A percentile compares a stretch with the other conserved stretches of the same genome.
Evolutionary conservation across 2,329 filamentous ascomycete species (phyloP).

Genomic region (Microascus cirrosus): DNA sequence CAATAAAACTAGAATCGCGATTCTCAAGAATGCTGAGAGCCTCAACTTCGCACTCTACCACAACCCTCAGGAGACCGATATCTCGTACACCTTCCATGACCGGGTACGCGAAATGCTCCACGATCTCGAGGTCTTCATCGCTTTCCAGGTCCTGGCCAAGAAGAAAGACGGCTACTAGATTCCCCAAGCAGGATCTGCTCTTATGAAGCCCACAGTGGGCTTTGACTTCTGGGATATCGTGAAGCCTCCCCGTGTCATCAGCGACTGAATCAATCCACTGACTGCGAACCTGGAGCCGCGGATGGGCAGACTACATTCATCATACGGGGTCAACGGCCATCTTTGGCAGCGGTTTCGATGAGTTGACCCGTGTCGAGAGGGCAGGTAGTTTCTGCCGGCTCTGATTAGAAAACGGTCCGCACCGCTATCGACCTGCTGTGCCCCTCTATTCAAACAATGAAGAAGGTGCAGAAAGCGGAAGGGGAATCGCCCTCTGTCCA

Average conservation of each 20-base stretch:
- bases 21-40: too few relatives aligned
- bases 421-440: background rate
- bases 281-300: background rate
- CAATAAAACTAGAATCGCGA: background rate
- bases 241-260: background rate
- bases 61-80: background rate
- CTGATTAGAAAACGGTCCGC: background rate
- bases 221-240: background rate
- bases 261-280: background rate
- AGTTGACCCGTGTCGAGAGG: background rate
- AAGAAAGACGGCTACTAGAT: background rate
- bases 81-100: background rate
- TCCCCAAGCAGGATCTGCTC: background rate
- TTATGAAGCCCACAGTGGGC: background rate
- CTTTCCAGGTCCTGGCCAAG: background rate
- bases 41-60: background rate
- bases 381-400: background rate
- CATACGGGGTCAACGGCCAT: background rate
- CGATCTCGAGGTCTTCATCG: background rate
- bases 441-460: background rate
- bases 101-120: background rate
- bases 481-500: background rate
- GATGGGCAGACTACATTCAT: background rate
- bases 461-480: background rate
- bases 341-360: background rate